Conservation (phyloP, 2,329 filamentous ascomycete species). For the Periconia macrospinosa region DNA sequence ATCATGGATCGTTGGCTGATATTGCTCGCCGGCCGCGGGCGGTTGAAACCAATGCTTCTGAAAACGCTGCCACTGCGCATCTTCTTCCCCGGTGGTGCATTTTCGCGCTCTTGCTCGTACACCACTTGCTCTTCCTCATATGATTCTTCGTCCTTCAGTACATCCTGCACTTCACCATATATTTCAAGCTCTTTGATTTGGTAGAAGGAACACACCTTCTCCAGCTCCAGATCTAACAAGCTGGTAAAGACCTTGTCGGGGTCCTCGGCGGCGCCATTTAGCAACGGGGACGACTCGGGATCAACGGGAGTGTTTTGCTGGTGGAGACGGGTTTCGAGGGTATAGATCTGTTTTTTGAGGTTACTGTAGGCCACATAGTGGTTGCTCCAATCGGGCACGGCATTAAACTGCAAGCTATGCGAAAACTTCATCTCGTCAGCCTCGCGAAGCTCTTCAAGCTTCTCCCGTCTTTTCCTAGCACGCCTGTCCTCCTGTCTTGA, state of each 20-base stretch:
- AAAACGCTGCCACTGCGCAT: slow-evolving; percentile 57
- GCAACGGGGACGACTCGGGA: slow-evolving; percentile 81
- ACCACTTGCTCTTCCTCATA: slow-evolving; percentile 62
- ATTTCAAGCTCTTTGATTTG: slow-evolving; percentile 86
- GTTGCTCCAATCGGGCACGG: slow-evolving; percentile 98
- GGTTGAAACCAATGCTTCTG: slow-evolving; percentile 50
- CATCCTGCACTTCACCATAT: slow-evolving; percentile 73
- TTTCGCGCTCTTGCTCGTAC: slow-evolving; percentile 39
- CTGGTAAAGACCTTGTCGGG: slow-evolving; percentile 80
- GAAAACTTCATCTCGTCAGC: slow-evolving; percentile 98
- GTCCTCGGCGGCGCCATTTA: slow-evolving; percentile 65
- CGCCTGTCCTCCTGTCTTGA: slow-evolving; percentile 21
- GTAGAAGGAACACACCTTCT: slow-evolving; percentile 94
- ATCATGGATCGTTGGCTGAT: slow-evolving; percentile 45
- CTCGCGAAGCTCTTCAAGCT: slow-evolving; percentile 70
- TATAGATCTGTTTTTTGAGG: slow-evolving; percentile 98
- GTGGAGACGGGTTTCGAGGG: slow-evolving; percentile 83
- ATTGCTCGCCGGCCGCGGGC: slow-evolving; percentile 48
- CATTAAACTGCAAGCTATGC: slow-evolving; percentile 98
- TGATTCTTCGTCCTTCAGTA: slow-evolving; percentile 73
- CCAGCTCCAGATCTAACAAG: slow-evolving; percentile 83
- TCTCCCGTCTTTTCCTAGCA: slow-evolving; percentile 58
- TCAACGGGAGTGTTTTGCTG: slow-evolving; percentile 63
- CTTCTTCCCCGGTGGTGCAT: slow-evolving; percentile 42
- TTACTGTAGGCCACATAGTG: slow-evolving; percentile 99